Percentiles rank a stretch among this genome's conserved stretches.
Evolutionary conservation across 192 early-diverging fungal genomes (phyloP).

Genomic region (Coemansia sp.): DNA sequence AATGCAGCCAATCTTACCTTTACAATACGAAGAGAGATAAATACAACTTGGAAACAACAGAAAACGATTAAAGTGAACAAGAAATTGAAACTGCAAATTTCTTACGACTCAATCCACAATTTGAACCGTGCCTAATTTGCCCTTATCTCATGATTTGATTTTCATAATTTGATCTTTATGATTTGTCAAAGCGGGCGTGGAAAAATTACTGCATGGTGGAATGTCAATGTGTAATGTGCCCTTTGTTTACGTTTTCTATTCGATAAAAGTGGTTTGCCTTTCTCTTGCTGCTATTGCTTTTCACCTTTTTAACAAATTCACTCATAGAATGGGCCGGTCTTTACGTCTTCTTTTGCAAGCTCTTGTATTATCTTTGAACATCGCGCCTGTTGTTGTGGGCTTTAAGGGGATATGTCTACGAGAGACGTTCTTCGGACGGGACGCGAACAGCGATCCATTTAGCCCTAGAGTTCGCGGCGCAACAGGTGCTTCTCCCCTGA

Average conservation of each 20-base stretch:
- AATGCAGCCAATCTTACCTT: slow-evolving; percentile 3
- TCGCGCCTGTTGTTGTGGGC: not conserved
- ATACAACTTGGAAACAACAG: not conserved
- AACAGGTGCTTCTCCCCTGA: not conserved
- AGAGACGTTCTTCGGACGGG: slow-evolving; percentile 36
- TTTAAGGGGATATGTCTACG: slow-evolving; percentile 20
- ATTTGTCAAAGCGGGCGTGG: too few relatives aligned
- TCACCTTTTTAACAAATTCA: not conserved
- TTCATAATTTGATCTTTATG: too few relatives aligned
- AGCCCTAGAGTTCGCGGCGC: slow-evolving; percentile 21
- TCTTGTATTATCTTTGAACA: not conserved
- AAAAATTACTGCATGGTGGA: not conserved
- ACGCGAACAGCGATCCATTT: slow-evolving; percentile 19
- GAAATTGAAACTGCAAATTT: not conserved
- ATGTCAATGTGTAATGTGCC: not conserved
- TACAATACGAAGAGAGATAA: slow-evolving; percentile 3
- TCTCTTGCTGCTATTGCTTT: not conserved
- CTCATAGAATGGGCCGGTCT: not conserved
- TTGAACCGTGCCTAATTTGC: not conserved
- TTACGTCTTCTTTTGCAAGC: not conserved
- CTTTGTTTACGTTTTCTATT: not conserved
- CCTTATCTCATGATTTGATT: not conserved
- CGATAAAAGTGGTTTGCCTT: not conserved
- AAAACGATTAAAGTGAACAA: not conserved
- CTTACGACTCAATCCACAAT: not conserved